Evolutionary conservation across 768 basidiomycete species (phyloP), one percentile per base, ranked within the genome.

Genomic region (Coprinellus micaceus): DNA sequence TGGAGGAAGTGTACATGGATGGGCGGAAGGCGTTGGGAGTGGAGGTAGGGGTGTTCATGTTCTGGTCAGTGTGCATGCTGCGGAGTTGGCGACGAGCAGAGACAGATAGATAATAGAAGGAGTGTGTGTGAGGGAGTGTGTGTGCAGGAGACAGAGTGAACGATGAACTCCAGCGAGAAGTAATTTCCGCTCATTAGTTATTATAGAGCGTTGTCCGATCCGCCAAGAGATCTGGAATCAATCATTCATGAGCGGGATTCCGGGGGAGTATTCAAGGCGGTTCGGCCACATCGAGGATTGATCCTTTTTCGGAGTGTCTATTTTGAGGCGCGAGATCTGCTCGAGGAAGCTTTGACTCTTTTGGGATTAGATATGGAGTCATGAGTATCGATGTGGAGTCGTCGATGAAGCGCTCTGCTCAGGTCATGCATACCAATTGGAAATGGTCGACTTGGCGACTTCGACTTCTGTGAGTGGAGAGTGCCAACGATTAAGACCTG

Each of bases 151-250:
- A n/a, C n/a, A n/a, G 39, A 24, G 50, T 25, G 29, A 22, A 36
- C 26, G 29, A 24, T 25, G 26, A 52, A 33, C 51, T 52, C 56
- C 41, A 39, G 36, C 6, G 4, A 46, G 24, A 52, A 22, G 51
- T 22, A 46, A 29, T 22, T 6, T 24, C 21, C 3, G 30, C 22
- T 22, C 19, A 36, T 57, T 41, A 45, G 50, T 52, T 57, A 57
- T 46, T 57, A 57, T 57, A 57, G 50, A 52, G 50, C 25, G 10
- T 12, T 33, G 17, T 15, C n/a, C 26, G 22, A 17, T 12, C n/a
- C 19, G 56, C 56, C 56, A 57, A 57, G 56, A 52, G 56, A 57
- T 57, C 56, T 45, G 11, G 33, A 37, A 46, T 57, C 44, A 25
- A 41, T 24, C 56, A 52, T 57, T 52, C 51, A 52, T 33, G 56